A percentile compares a stretch with the other conserved stretches of the same genome.
phyloP scores from a whole-genome alignment of 306 rosid species.

The Phaseolus lunatus region DNA sequence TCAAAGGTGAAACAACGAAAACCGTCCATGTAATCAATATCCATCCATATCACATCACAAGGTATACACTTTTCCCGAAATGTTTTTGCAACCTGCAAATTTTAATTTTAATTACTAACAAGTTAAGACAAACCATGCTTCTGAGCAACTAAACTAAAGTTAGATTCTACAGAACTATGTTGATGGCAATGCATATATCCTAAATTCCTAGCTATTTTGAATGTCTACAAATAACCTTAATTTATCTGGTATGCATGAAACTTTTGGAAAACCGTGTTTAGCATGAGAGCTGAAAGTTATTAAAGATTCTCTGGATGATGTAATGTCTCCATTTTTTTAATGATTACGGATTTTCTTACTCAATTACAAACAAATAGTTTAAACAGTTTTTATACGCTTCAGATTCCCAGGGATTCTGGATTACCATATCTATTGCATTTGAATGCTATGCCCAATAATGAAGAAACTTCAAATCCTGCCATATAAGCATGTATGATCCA shows the following conservation, averaged over 20 bases:
- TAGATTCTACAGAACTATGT: conserved; percentile 6
- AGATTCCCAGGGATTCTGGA: conserved; percentile 8
- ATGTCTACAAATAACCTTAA: conserved; percentile 31
- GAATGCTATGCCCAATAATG: not conserved
- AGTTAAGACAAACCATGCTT: conserved; percentile 24
- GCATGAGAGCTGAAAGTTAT: conserved; percentile 13
- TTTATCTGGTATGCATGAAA: conserved; percentile 9
- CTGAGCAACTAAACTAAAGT: conserved; percentile 6
- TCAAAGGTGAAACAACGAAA: conserved; percentile 95
- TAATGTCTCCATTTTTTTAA: conserved; percentile 12
- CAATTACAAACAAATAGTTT: conserved; percentile 7
- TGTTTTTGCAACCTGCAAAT: conserved; percentile 72
- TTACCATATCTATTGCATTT: conserved; percentile 15
- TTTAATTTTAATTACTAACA: conserved; percentile 4
- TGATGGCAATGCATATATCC: not conserved
- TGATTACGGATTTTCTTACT: conserved; percentile 14
- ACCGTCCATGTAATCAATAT: conserved; percentile 96
- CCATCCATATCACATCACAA: conserved; percentile 97
- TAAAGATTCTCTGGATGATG: conserved; percentile 35
- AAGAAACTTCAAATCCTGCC: conserved; percentile 13
- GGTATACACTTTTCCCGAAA: conserved; percentile 83
- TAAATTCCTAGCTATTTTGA: conserved; percentile 4
- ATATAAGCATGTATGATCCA: not conserved
- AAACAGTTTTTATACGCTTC: not conserved
- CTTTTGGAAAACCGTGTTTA: conserved; percentile 13